These are phyloP conservation scores for Pachysandra terminalis DNA, from an alignment of 164 flowering plant species.

Conservation along the genomic window DNA sequence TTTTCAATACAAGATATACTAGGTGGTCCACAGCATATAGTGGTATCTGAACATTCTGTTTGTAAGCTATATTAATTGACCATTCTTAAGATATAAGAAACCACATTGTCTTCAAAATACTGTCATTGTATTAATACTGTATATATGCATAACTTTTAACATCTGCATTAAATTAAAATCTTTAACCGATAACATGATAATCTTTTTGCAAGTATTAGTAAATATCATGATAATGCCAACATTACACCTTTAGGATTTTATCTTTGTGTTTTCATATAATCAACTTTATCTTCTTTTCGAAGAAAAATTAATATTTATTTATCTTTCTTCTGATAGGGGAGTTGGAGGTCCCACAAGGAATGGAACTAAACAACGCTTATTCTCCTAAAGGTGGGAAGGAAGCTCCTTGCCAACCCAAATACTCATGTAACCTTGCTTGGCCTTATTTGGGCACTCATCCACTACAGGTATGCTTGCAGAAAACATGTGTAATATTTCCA, in stretches of 20 bases:
- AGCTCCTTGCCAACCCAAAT: constrained; percentile 77
- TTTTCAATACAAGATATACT: background rate
- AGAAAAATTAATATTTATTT: background rate
- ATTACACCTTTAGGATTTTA: background rate
- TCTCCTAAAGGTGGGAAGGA: constrained; percentile 51
- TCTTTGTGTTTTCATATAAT: constrained; percentile 4
- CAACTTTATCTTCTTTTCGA: constrained; percentile 2
- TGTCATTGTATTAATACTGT: background rate
- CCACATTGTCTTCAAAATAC: too few relatives aligned
- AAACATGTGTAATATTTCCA: background rate
- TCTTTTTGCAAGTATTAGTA: too few relatives aligned
- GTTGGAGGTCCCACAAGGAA: constrained; percentile 32
- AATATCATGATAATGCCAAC: constrained; percentile 1
- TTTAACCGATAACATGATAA: too few relatives aligned
- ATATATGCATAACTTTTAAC: background rate
- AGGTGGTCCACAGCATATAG: background rate
- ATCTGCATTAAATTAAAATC: too few relatives aligned
- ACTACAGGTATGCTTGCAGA: constrained; percentile 41
- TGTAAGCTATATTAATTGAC: background rate
- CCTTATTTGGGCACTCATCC: constrained; percentile 66
- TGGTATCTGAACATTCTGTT: background rate
- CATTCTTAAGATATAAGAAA: background rate
- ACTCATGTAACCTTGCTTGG: constrained; percentile 65
- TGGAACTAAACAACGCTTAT: constrained; percentile 28
- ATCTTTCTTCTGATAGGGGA: constrained; percentile 28